Evolutionary conservation across 2,329 filamentous ascomycete genomes (phyloP), one percentile per base, ranked within the genome.

Genomic region (Botrytis byssoidea): DNA sequence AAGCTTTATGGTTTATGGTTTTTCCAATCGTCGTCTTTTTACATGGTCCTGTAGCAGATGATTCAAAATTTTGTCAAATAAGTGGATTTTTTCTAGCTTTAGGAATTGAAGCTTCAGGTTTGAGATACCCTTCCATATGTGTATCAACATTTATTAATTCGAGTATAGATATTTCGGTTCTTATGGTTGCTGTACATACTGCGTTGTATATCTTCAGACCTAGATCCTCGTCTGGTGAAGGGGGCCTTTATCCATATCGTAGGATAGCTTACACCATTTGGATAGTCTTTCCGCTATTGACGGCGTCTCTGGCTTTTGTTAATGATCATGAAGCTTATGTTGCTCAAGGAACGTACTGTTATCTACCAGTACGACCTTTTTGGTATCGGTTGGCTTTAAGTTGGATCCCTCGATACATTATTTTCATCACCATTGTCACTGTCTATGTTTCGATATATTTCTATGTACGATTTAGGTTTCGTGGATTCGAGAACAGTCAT

Each of bases 351-450:
- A 87, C 89, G 32, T 92, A 90, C 77, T 95, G 93, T 81, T 91
- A 91, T 75, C 84, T 95, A 4, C 91, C 92, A 0, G 83, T 88
- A 25, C 85, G 87, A 5, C 90, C 91, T 0, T 86, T 86, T 74
- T 95, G 92, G 93, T 91, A 91, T 75, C 86, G 90, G 61, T 83
- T 91, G 25, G 89, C 87, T 0, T 83, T 95, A 3, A 88, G 88
- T 73, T 95, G 93, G 92, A 86, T 92, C 12, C 93, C 92, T 51
- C 87, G 92, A 68, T 94, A 94, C 76, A 77, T 92, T 51, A 90
- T 94, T 70, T 88, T 92, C 76, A 79, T 86, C 14, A 83, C 87
- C 40, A 91, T 95, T 75, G 82, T 93, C 48, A 81, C 85, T 42
- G 87, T 92, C 3, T 93, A 93, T 67, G 83, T 88, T 37, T 88